A percentile compares a stretch with the other conserved stretches of the same genome.
Conservation (phyloP, 148 eudicot species). For the Vaccinium macrocarpon region DNA sequence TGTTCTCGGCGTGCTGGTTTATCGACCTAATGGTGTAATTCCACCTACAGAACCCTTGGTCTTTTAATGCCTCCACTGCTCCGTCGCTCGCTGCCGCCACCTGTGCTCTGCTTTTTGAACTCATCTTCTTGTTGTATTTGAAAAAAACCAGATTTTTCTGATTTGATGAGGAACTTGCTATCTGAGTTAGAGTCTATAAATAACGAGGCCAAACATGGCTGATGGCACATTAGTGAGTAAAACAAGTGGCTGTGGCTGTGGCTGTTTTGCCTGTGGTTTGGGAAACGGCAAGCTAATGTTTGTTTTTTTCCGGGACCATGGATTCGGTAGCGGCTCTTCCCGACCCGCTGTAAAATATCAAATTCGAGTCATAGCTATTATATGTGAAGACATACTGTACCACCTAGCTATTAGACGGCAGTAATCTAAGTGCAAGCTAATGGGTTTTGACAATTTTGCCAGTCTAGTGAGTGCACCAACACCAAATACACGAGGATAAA, state of each 20-base stretch:
- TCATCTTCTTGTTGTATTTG: background rate
- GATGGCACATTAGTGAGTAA: background rate
- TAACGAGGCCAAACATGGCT: background rate
- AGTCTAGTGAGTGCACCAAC: background rate
- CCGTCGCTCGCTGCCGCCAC: slow-evolving; percentile 26
- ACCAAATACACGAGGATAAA: slow-evolving; percentile 1
- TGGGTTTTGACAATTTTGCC: background rate
- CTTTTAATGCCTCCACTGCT: slow-evolving; percentile 30
- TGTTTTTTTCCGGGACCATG: too few species aligned
- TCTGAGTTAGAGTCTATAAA: background rate
- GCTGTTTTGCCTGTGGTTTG: slow-evolving; percentile 4
- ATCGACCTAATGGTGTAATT: slow-evolving; percentile 23
- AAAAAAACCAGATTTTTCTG: background rate
- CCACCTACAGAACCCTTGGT: slow-evolving; percentile 37
- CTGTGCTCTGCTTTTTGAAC: background rate
- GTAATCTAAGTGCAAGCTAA: too few species aligned
- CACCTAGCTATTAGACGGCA: too few species aligned
- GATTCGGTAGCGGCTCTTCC: too few species aligned
- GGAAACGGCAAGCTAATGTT: background rate
- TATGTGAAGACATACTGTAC: too few species aligned
- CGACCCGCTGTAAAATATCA: too few species aligned
- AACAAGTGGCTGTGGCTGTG: background rate
- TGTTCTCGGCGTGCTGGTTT: slow-evolving; percentile 27
- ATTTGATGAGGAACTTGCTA: background rate
- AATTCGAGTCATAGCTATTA: too few species aligned